Evolutionary conservation across 1,139 yeast species (phyloP), one percentile per base, ranked within the genome.

Genomic region (Magnusiomyces clavatus): DNA sequence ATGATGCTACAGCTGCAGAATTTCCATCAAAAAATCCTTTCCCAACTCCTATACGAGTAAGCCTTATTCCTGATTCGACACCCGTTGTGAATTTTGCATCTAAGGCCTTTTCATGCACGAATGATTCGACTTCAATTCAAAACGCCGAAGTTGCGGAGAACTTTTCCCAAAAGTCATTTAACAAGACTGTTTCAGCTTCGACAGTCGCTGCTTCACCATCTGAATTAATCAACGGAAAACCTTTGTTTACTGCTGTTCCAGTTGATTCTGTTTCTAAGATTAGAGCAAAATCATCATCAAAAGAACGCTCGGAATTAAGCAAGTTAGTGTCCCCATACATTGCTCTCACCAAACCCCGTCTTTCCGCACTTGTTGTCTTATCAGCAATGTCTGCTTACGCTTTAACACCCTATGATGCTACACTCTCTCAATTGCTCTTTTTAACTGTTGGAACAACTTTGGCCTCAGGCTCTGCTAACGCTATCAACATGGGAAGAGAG

Each of bases 401-500:
- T 0, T 73, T 92, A 37, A 87, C 96, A 0, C 98, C 98, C 1
- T 77, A 77, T 58, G 81, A 90, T 1, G 83, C 82, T 0, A 81
- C 95, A 1, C 68, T 92, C 1, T 73, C 80, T 11, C 83, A 87
- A 59, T 74, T 92, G 44, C 61, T 85, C 43, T 81, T 82, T 58
- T 72, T 92, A 40, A 86, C 97, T 0, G 66, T 77, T 0, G 99
- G 99, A 14, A 92, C 97, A 0, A 81, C 92, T 1, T 70, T 92
- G 46, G 80, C 95, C 59, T 88, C 97, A 0, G 95, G 95, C 10
- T 82, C 96, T 2, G 99, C 99, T 1, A 92, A 92, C 69, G 95
- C 97, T 2, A 88, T 92, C 50, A 92, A 92, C 65, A 92, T 90
- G 96, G 97, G 90, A 1, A 75, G 98, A 57, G 99, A 92, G 67